A percentile compares a stretch with the other conserved stretches of the same genome.
Conservation (phyloP, 306 rosid species). For the Datisca glomerata region DNA sequence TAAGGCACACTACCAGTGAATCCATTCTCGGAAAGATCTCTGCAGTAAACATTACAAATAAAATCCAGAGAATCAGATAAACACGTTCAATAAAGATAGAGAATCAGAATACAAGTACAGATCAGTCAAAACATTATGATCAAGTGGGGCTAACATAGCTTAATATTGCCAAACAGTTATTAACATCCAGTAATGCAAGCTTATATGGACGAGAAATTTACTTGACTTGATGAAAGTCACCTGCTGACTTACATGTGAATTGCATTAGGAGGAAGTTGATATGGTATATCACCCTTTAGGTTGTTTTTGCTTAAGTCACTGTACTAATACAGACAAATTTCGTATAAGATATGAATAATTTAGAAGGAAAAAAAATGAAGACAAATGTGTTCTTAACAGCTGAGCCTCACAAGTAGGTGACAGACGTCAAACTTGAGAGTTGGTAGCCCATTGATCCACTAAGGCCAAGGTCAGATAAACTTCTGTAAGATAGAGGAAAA, state of each 20-base stretch:
- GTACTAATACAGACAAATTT: constrained; percentile 77
- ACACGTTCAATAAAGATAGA: background rate
- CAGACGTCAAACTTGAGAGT: constrained; percentile 57
- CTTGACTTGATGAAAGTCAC: background rate
- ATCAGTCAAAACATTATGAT: too few relatives aligned
- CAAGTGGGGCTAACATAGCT: too few relatives aligned
- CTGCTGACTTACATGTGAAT: constrained; percentile 43
- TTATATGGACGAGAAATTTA: too few relatives aligned
- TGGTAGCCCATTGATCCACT: constrained; percentile 77
- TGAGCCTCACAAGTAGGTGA: constrained; percentile 66
- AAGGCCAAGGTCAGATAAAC: constrained; percentile 46
- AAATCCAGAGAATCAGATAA: background rate
- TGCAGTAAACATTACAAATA: constrained; percentile 1
- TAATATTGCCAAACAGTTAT: too few relatives aligned
- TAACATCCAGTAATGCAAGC: too few relatives aligned
- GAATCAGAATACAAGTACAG: background rate
- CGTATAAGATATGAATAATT: too few relatives aligned
- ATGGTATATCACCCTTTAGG: constrained; percentile 63
- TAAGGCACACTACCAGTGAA: constrained; percentile 61
- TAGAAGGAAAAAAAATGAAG: constrained; percentile 14
- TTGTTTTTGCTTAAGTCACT: constrained; percentile 91
- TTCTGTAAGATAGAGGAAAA: constrained; percentile 27
- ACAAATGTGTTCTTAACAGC: constrained; percentile 11
- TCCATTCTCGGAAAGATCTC: constrained; percentile 68
- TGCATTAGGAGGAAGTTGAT: constrained; percentile 85